Conservation (phyloP, 495 filamentous ascomycete genomes). For the Penicillium canariense region DNA sequence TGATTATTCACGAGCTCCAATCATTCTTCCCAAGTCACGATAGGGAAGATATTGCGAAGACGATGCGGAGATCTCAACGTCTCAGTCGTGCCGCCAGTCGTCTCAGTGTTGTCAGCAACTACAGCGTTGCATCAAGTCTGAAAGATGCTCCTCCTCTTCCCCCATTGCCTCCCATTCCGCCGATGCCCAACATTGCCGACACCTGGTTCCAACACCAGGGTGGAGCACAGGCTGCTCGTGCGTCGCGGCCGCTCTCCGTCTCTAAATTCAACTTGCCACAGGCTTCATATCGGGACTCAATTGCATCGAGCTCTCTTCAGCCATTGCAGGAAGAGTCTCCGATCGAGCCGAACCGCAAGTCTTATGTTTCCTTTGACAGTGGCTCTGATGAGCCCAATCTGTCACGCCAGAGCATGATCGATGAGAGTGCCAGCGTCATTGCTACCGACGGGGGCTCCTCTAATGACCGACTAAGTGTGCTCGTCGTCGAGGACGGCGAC, state of each 20-base stretch:
- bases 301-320: slow-evolving; percentile 84
- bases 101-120: slow-evolving; percentile 88
- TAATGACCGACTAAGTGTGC: slow-evolving; percentile 62
- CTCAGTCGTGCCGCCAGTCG: slow-evolving; percentile 89
- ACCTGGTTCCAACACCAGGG: slow-evolving; percentile 74
- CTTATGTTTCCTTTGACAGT: slow-evolving; percentile 93
- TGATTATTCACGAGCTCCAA: slow-evolving; percentile 92
- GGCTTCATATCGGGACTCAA: slow-evolving; percentile 73
- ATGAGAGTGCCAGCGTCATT: slow-evolving; percentile 72
- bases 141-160: slow-evolving; percentile 55
- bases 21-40: slow-evolving; percentile 97
- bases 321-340: slow-evolving; percentile 89
- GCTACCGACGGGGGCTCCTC: slow-evolving; percentile 64
- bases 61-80: slow-evolving; percentile 84
- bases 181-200: slow-evolving; percentile 95
- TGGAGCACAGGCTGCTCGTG: slow-evolving; percentile 37
- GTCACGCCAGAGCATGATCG: slow-evolving; percentile 71
- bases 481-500: slow-evolving; percentile 66
- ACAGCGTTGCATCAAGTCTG: slow-evolving; percentile 86
- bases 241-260: slow-evolving; percentile 60
- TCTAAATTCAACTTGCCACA: slow-evolving; percentile 58
- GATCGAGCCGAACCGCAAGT: slow-evolving; percentile 86
- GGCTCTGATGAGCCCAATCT: slow-evolving; percentile 75
- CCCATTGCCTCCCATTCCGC: slow-evolving; percentile 59
- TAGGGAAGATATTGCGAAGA: slow-evolving; percentile 88